These are phyloP conservation scores for Pythium aquatile DNA, from an alignment of 352 stramenopile genomes.

Conservation along the genomic window DNA sequence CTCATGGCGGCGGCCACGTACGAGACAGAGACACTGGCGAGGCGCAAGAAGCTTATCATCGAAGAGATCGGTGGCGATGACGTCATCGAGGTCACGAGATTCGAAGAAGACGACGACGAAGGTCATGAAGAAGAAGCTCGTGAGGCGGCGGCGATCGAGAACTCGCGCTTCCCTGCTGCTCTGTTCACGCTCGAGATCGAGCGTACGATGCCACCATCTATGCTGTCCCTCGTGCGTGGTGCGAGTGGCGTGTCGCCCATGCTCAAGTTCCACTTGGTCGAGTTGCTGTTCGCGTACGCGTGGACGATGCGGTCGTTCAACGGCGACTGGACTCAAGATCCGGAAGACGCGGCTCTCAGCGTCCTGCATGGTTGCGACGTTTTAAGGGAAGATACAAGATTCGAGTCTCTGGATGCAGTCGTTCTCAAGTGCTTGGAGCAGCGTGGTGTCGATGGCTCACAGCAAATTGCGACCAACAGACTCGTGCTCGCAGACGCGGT, in stretches of 20 bases:
- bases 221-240: conserved; percentile 34
- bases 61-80: conserved; percentile 33
- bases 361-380: conserved; percentile 53
- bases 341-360: conserved; percentile 39
- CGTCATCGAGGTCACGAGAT: conserved; percentile 11
- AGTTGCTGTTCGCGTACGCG: conserved; percentile 70
- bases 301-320: conserved; percentile 76
- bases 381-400: conserved; percentile 45
- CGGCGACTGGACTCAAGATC: conserved; percentile 67
- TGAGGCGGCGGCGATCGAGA: conserved; percentile 25
- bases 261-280: conserved; percentile 60
- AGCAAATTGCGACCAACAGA: conserved; percentile 24
- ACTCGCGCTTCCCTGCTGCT: conserved; percentile 37
- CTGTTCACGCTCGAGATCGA: conserved; percentile 48
- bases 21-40: conserved; percentile 42
- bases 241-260: conserved; percentile 31
- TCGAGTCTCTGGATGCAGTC: conserved; percentile 46
- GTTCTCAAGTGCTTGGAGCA: conserved; percentile 32
- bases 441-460: conserved; percentile 5
- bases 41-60: conserved; percentile 45
- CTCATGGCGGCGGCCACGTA: conserved; percentile 43
- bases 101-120: conserved; percentile 19
- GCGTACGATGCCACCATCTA: conserved; percentile 33
- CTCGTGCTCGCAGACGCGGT: conserved; percentile 45
- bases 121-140: background rate